Evolutionary conservation across 179 eudicot species (phyloP).

Genomic region (Spinacia oleracea): DNA sequence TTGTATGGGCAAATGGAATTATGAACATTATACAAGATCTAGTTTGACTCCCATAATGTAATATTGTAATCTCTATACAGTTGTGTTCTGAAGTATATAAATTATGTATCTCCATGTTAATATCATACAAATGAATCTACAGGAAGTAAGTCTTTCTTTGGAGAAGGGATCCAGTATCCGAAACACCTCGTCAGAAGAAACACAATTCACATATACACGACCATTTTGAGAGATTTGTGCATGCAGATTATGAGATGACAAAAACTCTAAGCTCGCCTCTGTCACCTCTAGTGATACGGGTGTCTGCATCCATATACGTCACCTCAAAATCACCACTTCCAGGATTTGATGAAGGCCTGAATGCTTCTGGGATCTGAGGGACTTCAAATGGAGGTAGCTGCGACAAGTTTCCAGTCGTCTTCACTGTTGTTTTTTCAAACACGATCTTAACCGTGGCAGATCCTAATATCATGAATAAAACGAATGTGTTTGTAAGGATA

Average conservation of each 20-base stretch:
- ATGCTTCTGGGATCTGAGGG: conserved; percentile 66
- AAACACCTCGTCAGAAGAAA: not conserved
- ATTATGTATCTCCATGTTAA: conserved; percentile 6
- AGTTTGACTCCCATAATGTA: not conserved
- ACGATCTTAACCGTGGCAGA: conserved; percentile 50
- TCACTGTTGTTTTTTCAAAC: conserved; percentile 85
- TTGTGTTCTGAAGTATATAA: not conserved
- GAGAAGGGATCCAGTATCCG: not conserved
- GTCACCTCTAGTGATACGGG: conserved; percentile 85
- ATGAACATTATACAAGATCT: not conserved
- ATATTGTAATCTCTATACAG: conserved; percentile 13
- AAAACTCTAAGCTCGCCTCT: conserved; percentile 88
- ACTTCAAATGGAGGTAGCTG: conserved; percentile 83
- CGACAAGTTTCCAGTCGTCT: conserved; percentile 71
- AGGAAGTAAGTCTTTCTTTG: not conserved
- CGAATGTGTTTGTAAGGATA: not conserved
- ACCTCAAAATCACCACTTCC: conserved; percentile 94
- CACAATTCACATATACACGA: conserved; percentile 2
- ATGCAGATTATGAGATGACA: conserved; percentile 52
- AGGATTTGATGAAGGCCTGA: conserved; percentile 69
- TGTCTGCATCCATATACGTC: conserved; percentile 73
- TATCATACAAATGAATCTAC: conserved; percentile 9
- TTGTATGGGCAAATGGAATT: not conserved
- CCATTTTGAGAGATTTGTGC: not conserved
- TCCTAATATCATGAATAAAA: conserved; percentile 37